Conservation (phyloP, 225 moss, liverwort and hornwort species). For the Sphagnum contortum region DNA sequence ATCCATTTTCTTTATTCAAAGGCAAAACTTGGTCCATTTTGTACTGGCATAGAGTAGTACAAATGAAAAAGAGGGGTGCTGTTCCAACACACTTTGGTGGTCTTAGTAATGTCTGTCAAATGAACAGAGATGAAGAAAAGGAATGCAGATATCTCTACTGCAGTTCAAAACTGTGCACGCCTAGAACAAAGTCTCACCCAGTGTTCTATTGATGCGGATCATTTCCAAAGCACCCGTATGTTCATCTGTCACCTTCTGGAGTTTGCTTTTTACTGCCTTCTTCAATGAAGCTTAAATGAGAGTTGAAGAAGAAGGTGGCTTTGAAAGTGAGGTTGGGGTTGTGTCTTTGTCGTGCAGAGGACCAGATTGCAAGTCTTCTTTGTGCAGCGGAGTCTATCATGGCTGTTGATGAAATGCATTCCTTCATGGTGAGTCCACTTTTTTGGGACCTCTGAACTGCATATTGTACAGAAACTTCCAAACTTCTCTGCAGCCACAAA, state of each 20-base stretch:
- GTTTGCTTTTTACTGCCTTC: background rate
- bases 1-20: no score
- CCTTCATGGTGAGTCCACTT: conserved; percentile 28
- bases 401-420: conserved; percentile 53
- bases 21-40: no score
- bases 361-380: conserved; percentile 45
- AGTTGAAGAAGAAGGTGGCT: no score
- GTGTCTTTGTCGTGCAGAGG: conserved; percentile 20
- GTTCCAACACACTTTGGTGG: no score
- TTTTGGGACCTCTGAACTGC: background rate
- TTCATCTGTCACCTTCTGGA: background rate
- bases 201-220: conserved; percentile 28
- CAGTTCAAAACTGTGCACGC: conserved; percentile 46
- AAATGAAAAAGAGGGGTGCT: no score
- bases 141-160: conserved; percentile 39
- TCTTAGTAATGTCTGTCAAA: background rate
- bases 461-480: background rate
- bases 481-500: no score
- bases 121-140: conserved; percentile 43
- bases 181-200: conserved; percentile 47
- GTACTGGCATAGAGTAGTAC: no score
- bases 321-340: background rate
- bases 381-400: conserved; percentile 47
- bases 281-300: no score
- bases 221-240: conserved; percentile 44